Evolutionary conservation across 495 filamentous ascomycete species (phyloP).

Genomic region (Viridothelium virens): DNA sequence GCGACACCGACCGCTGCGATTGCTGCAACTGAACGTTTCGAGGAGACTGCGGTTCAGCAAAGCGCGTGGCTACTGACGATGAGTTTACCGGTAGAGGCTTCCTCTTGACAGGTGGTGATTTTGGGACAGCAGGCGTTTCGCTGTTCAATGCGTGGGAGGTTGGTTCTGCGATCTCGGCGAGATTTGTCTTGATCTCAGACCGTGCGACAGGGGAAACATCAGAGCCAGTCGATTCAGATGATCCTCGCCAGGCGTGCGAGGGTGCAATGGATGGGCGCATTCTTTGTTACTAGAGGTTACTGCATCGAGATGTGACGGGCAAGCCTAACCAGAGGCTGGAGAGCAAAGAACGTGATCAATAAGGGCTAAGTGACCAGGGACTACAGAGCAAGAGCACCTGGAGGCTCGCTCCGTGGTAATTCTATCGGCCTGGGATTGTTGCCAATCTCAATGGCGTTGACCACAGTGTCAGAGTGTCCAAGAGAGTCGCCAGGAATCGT

Average conservation of each 20-base stretch:
- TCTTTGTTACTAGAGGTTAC: slow-evolving; percentile 10
- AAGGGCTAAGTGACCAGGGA: neutral
- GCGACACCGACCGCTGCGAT: slow-evolving; percentile 19
- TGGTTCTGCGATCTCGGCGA: neutral
- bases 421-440: neutral
- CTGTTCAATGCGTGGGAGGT: neutral
- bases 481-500: neutral
- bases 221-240: slow-evolving; percentile 2
- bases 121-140: neutral
- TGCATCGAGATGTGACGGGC: slow-evolving; percentile 1
- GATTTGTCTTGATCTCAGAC: neutral
- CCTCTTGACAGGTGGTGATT: slow-evolving; percentile 1
- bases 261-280: slow-evolving; percentile 3
- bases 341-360: slow-evolving; percentile 4
- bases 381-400: neutral
- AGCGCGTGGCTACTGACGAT: slow-evolving; percentile 25
- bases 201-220: neutral
- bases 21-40: slow-evolving; percentile 13
- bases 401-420: neutral
- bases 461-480: neutral
- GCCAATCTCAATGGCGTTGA: neutral
- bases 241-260: slow-evolving; percentile 9
- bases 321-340: neutral
- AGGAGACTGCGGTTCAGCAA: slow-evolving; percentile 19
- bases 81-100: slow-evolving; percentile 16